Evolutionary conservation across 2,329 filamentous ascomycete genomes (phyloP), one percentile per base, ranked within the genome.

Genomic region (Fusarium dlaminii): DNA sequence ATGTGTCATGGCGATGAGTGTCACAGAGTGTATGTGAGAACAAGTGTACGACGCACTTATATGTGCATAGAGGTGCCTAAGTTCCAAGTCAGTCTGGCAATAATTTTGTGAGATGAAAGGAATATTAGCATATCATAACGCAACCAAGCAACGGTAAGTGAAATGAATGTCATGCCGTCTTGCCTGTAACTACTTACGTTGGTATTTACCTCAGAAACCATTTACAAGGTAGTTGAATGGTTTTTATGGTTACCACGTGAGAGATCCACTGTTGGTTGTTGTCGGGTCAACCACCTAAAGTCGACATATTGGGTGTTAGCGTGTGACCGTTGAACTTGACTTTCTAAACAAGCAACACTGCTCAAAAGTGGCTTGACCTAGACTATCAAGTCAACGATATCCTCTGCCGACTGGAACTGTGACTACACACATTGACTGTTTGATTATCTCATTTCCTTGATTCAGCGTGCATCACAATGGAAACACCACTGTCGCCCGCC

Each of bases 401-500:
- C 30, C 37, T 49, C 55, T 48, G 45, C 30, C 29, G 37, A 58
- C 56, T 43, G 43, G 42, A 29, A 42, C 42, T 40, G 32, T 18
- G 32, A 51, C 32, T 62, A 34, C 49, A 17, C 30, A 17, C 22
- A 65, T 67, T 58, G 29, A 57, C 45, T 69, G 48, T 61, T 67
- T 61, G 29, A 64, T 68, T 71, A 59, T 57, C 29, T 51, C 65
- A 56, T 61, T 34, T 37, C 49, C 70, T 72, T 71, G 63, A 46
- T 70, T 72, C 64, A 74, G 71, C 66, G 69, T 62, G 57, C 58
- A 68, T 66, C 71, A 78, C 62, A 58, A 79, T 79, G 78, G 70
- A 75, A 66, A 74, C 76, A 55, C 78, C 78, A 63, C 67, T 79
- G 52, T 77, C 78, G 43, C 77, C 76, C 30, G 62, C 68, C 37